Evolutionary conservation across 2,329 filamentous ascomycete genomes (phyloP).

Genomic region (Pseudocercospora fuligena): DNA sequence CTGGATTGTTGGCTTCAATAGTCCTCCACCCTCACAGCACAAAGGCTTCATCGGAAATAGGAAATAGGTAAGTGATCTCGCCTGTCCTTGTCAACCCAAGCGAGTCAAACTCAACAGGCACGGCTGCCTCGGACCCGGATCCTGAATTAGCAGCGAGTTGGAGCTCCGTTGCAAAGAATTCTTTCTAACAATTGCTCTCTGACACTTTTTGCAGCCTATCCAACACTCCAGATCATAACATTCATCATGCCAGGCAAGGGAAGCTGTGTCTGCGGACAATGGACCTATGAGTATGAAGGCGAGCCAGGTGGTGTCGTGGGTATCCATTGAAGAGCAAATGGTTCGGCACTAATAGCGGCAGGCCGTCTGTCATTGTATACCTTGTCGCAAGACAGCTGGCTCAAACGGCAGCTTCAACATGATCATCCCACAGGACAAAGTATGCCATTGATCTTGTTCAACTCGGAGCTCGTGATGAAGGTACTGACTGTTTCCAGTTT

Average conservation of each 20-base stretch:
- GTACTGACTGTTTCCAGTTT: slow-evolving; percentile 31
- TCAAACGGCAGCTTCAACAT: slow-evolving; percentile 39
- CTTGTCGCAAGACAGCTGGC: slow-evolving; percentile 41
- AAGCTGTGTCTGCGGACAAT: slow-evolving; percentile 42
- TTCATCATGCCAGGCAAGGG: slow-evolving; percentile 27
- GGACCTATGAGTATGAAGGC: slow-evolving; percentile 42
- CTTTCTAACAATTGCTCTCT: background rate
- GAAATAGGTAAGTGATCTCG: background rate
- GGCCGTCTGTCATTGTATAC: slow-evolving; percentile 39
- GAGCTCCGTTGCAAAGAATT: background rate
- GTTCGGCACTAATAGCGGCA: slow-evolving; percentile 10
- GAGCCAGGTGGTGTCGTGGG: slow-evolving; percentile 37
- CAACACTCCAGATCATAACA: background rate
- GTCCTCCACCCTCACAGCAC: background rate
- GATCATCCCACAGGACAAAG: slow-evolving; percentile 35
- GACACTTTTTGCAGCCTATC: background rate
- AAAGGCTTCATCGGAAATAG: background rate
- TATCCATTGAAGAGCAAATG: background rate
- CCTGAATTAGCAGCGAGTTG: background rate
- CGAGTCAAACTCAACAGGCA: background rate
- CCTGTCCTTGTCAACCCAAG: background rate
- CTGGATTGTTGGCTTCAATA: background rate
- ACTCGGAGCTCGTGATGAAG: background rate
- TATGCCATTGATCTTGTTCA: slow-evolving; percentile 13
- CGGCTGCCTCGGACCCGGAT: background rate